These are phyloP conservation scores for Euphorbia pulcherrima DNA, from an alignment of 345 rosid species.

Conservation along the genomic window DNA sequence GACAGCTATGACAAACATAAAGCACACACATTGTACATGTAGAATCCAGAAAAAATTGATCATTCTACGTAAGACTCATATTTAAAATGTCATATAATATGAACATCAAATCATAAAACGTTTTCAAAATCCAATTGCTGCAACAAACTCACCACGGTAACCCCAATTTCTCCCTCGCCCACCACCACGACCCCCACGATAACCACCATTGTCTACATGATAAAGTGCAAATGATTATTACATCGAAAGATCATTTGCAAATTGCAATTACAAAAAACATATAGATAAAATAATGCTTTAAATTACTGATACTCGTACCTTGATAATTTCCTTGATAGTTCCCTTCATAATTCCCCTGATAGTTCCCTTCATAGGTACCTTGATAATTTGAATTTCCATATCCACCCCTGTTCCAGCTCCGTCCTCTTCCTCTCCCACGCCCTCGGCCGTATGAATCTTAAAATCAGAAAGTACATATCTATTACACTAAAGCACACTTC, in stretches of 20 bases:
- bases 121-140: too few relatives aligned
- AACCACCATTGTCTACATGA: slow-evolving; percentile 32
- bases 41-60: too few relatives aligned
- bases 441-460: slow-evolving; percentile 48
- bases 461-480: not conserved
- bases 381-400: slow-evolving; percentile 31
- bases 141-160: slow-evolving; percentile 42
- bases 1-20: too few relatives aligned
- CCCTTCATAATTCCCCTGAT: slow-evolving; percentile 7
- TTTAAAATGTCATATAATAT: not conserved
- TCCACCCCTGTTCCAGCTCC: slow-evolving; percentile 31
- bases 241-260: not conserved
- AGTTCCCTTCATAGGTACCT: not conserved
- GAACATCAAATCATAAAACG: not conserved
- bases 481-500: not conserved
- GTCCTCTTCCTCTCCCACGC: slow-evolving; percentile 50
- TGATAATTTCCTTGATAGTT: slow-evolving; percentile 5
- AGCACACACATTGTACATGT: too few relatives aligned
- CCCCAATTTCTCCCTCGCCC: slow-evolving; percentile 52
- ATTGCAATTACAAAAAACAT: not conserved
- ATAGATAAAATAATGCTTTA: not conserved
- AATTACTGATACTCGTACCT: not conserved
- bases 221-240: not conserved
- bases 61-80: not conserved
- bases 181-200: slow-evolving; percentile 39